Evolutionary conservation across 139 green algal genomes (phyloP), one percentile per base, ranked within the genome.

Genomic region (Chlamydomonas asymmetrica): DNA sequence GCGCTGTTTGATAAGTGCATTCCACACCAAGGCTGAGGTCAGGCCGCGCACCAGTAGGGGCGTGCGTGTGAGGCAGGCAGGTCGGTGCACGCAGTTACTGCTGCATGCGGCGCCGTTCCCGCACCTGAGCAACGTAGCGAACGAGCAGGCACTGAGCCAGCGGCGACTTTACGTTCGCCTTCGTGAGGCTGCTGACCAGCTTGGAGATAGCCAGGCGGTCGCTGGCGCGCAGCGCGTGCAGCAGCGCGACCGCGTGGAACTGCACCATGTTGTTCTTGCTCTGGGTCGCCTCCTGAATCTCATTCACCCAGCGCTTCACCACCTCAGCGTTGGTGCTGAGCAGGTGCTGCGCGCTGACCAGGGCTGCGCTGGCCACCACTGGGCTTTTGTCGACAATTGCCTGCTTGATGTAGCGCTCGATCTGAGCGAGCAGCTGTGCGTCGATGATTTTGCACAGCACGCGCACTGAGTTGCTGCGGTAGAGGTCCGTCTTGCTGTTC

Each of bases 381-480:
- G 88, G 65, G 35, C 85, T 88, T 75, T 98, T 98, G 85, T 99
- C 96, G 66, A 99, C 96, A 27, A 99, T 88, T 1, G 96, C 96
- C 83, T 99, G 96, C 89, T 98, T 99, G 23, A 99, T 86, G 75
- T 97, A 97, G 38, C 92, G 84, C 81, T 95, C 91, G 64, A 97
- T 76, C 65, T 91, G 85, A 66, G 84, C 87, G 60, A 99, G 92
- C 83, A 99, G 84, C 80, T 88, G 80, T 31, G 76, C 75, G 85
- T 98, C 95, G 43, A 94, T 94, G 80, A 99, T 99, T 61, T 91
- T 90, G 84, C 94, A 98, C 22, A 99, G 91, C 75, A 99, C 96
- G 31, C 96, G 90, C 68, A 99, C 97, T 31, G 97, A 92, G 80
- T 99, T 99, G 59, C 92, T 75, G 18, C 96, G 85, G 82, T 98